These are phyloP conservation scores for Anthracocystis panici-leucophaei DNA, from an alignment of 1,284 basidiomycete species.

Conservation along the genomic window DNA sequence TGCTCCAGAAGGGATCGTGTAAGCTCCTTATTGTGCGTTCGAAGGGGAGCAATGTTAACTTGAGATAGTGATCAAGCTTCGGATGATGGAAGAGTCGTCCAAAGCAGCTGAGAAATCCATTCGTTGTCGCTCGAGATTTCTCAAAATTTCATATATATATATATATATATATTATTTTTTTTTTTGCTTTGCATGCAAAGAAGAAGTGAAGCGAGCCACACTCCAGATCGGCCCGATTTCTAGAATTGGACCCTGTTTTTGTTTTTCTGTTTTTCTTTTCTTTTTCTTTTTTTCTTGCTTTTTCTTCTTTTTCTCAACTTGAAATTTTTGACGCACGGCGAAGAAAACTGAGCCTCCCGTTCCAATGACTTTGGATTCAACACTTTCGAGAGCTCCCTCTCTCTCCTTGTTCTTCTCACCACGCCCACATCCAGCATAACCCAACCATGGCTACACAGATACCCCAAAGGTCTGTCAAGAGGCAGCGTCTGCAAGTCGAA, in stretches of 20 bases:
- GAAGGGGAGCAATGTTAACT: neutral
- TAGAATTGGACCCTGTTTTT: conserved; percentile 1
- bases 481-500: conserved; percentile 54
- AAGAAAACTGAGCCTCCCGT: neutral
- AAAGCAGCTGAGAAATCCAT: conserved; percentile 6
- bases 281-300: conserved; percentile 2
- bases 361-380: neutral
- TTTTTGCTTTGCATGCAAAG: conserved; percentile 6
- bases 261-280: conserved; percentile 5
- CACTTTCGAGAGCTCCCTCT: neutral
- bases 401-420: neutral
- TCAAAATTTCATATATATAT: conserved; percentile 22
- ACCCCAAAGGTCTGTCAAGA: conserved; percentile 57
- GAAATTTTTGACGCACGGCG: conserved; percentile 25
- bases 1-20: neutral
- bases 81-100: conserved; percentile 1
- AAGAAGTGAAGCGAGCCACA: conserved; percentile 3
- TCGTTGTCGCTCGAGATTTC: neutral
- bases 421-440: neutral
- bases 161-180: too few species aligned
- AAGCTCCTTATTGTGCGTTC: neutral
- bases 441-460: conserved; percentile 62
- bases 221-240: conserved; percentile 20
- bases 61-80: conserved; percentile 2
- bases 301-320: conserved; percentile 8